These are phyloP conservation scores for Cystobasidium sp. DNA, from an alignment of 1,284 basidiomycete species.

Conservation along the genomic window DNA sequence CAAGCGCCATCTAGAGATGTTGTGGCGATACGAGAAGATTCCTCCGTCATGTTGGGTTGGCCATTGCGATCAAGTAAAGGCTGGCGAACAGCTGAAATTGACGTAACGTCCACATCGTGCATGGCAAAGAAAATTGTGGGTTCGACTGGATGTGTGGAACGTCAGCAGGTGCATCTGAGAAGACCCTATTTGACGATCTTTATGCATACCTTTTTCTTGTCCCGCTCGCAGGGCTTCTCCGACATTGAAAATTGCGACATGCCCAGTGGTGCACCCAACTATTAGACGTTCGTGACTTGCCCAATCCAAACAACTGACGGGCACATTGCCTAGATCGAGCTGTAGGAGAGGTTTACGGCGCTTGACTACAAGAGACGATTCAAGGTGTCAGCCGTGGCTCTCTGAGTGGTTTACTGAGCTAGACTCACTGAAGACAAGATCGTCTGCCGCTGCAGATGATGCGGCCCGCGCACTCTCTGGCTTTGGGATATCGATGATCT, in stretches of 20 bases:
- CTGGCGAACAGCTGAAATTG: conserved; percentile 70
- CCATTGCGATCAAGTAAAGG: conserved; percentile 64
- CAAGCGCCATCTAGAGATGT: conserved; percentile 77
- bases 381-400: too few species aligned
- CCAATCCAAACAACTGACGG: conserved; percentile 80
- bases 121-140: conserved; percentile 72
- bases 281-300: conserved; percentile 77
- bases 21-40: conserved; percentile 63
- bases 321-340: conserved; percentile 72
- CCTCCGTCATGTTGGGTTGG: conserved; percentile 66
- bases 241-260: conserved; percentile 74
- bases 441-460: conserved; percentile 1
- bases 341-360: conserved; percentile 68
- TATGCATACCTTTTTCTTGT: conserved; percentile 1
- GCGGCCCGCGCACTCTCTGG: conserved; percentile 59
- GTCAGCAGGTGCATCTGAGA: not conserved
- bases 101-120: conserved; percentile 78
- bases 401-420: not conserved
- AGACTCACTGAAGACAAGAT: conserved; percentile 36
- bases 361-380: conserved; percentile 61
- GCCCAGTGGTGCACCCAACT: conserved; percentile 78
- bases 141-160: not conserved
- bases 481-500: conserved; percentile 74
- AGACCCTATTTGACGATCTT: not conserved
- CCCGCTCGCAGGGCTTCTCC: conserved; percentile 59